A percentile compares a stretch with the other conserved stretches of the same genome.
These are phyloP conservation scores for Amanita fuliginea DNA, from an alignment of 768 basidiomycete genomes.

Conservation along the genomic window DNA sequence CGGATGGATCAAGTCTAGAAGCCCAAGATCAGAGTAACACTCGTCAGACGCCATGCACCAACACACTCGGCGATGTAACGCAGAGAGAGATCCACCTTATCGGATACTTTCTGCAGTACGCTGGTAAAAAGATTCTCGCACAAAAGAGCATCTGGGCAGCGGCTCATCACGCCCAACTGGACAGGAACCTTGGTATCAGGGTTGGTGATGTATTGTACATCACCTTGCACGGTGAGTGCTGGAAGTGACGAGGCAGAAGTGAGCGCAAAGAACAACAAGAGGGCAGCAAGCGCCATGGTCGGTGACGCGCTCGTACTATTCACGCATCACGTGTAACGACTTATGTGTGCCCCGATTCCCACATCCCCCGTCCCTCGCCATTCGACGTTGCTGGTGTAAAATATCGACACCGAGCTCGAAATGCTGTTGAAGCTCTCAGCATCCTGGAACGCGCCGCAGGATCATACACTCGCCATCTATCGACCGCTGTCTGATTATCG, in stretches of 20 bases:
- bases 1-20: slow-evolving; percentile 48
- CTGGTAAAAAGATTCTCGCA: slow-evolving; percentile 73
- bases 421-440: slow-evolving; percentile 33
- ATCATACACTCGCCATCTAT: slow-evolving; percentile 44
- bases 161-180: slow-evolving; percentile 42
- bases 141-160: slow-evolving; percentile 70
- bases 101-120: slow-evolving; percentile 48
- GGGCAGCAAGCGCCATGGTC: not conserved
- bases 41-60: slow-evolving; percentile 7
- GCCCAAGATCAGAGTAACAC: slow-evolving; percentile 1
- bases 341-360: slow-evolving; percentile 23
- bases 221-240: slow-evolving; percentile 1
- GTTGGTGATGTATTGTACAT: not conserved
- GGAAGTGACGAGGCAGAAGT: not conserved
- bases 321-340: not conserved
- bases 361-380: slow-evolving; percentile 43
- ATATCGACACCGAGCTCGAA: slow-evolving; percentile 69
- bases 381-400: slow-evolving; percentile 59
- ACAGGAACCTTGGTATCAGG: slow-evolving; percentile 32
- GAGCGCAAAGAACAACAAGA: not conserved
- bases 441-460: slow-evolving; percentile 3
- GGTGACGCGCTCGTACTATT: not conserved
- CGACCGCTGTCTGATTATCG: slow-evolving; percentile 58
- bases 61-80: slow-evolving; percentile 69
- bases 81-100: slow-evolving; percentile 59